Evolutionary conservation across 306 rosid species (phyloP), one percentile per base, ranked within the genome.

Genomic region (Corylus heterophylla): DNA sequence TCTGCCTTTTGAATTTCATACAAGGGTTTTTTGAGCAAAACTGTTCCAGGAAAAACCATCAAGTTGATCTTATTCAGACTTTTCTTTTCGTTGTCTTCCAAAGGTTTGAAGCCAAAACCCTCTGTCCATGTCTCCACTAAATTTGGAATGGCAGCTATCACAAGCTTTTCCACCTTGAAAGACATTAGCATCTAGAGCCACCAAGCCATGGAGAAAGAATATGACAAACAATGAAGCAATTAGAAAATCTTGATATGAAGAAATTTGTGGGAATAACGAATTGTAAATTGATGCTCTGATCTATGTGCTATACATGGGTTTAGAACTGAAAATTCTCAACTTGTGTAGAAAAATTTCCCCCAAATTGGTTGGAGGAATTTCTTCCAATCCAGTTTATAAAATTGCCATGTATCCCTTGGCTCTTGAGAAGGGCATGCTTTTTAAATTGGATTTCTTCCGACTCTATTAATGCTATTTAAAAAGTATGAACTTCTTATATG

Each of bases 11-110:
- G 83, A 81, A 76, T 82, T 80, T 73, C 76, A 48, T 78, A 84
- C 83, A 95, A 82, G 54, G 84, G 77, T 80, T 93, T 95, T 75
- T 85, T 89, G 74, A 95, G 99, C 72, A 93, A 86, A 45, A 93
- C 47, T 5, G 97, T 95, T 77, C 99, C 99, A 27, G 98, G 99
- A 84, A 96, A 91, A 74, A 95, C 98, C 98, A 93, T 93, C 88
- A 95, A 83, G 86, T 88, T 95, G 85, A 87, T 74, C 80, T 82
- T 90, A 42, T 86, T 88, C 81, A 95, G 80, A 51, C 84, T 83
- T 59, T 54, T 82, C 88, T 87, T 95, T 83, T 93, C 97, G 70
- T 54, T 45, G 51, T 89, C 94, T 81, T 78, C 90, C 61, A 91
- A 76, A 67, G 87, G 96, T 75, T 49, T 56, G 76, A 95, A 95